A percentile compares a stretch with the other conserved stretches of the same genome.
These are phyloP conservation scores for Cladosporium sp. DNA, from an alignment of 2,329 filamentous ascomycete species.

Conservation along the genomic window DNA sequence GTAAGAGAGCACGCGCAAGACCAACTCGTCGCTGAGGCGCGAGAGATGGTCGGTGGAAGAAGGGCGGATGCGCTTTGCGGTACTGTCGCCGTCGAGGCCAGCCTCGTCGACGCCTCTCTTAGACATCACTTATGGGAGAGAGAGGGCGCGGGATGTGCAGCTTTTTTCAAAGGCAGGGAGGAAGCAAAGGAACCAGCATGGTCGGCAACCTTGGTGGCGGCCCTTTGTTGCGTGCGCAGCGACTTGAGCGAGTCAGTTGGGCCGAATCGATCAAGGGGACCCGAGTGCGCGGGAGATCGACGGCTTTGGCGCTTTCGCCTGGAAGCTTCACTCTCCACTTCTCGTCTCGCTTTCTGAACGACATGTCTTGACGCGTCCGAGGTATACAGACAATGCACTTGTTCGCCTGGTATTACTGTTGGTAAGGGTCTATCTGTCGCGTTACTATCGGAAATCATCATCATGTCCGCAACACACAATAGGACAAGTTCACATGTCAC, in stretches of 20 bases:
- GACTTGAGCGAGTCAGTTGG: neutral
- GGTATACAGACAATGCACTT: too few relatives aligned
- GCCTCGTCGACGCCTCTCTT: constrained; percentile 14
- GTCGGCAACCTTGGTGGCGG: constrained; percentile 7
- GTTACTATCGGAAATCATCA: neutral
- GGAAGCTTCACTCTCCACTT: neutral
- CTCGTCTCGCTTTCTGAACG: too few relatives aligned
- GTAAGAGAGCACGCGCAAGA: constrained; percentile 77
- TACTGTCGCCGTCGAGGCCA: constrained; percentile 5
- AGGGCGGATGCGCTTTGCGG: constrained; percentile 6
- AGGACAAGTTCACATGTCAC: neutral
- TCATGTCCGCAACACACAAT: neutral
- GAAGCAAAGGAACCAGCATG: neutral
- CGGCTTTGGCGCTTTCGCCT: neutral
- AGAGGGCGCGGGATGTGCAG: neutral
- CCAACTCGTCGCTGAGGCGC: constrained; percentile 76
- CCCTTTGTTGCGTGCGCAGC: neutral
- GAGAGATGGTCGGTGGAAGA: constrained; percentile 58
- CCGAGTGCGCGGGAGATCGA: neutral
- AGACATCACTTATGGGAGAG: constrained; percentile 10
- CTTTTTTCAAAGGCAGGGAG: neutral
- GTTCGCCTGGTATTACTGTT: too few relatives aligned
- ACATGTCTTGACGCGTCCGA: too few relatives aligned
- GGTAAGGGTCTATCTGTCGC: too few relatives aligned
- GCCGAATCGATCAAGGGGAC: neutral